Evolutionary conservation across 106 monocot genomes (phyloP), one percentile per base, ranked within the genome.

Genomic region (Platanthera guangdongensis): DNA sequence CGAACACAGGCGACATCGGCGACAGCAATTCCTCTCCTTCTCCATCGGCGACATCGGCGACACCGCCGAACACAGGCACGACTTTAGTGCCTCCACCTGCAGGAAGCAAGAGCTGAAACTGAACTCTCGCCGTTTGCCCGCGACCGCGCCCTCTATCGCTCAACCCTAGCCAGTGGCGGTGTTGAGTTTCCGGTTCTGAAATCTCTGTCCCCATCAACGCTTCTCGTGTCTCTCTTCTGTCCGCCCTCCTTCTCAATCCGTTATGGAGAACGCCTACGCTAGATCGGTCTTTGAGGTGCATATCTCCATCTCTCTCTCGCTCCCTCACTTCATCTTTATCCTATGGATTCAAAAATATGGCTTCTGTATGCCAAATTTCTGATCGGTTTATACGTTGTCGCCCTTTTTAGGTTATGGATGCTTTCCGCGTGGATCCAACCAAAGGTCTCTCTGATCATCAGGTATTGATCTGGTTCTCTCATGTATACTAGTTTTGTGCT

Each of bases 251-350:
- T 46, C 16, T 9, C 51, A 3, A 21, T 18, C 64, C 19, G 47
- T 74, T 49, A 97, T 99, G 97, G 92, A 99, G 59, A 82, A 94
- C 85, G 97, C 97, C 65, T 92, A 87, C 76, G 86, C 94, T 68
- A 94, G 90, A 90, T 99, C 97, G 46, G 91, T 85, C 59, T 18
- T 85, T 60, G 89, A 94, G 86, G 97, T 94, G 63, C 85, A 14
- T 52, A 47, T 9, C 55, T 21, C 55, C 48, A 19, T 74, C 64
- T 52, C 10, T 25, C 48, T 71, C 62, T 47, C 12, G 39, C 39
- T 39, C 39, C 39, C 39, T 39, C 39, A 39, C 39, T 39, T 39
- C 39, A 39, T 39, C 39, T 1, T 8, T 32, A 32, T 67, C 4
- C 1, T 10, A 30, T n/a, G n/a, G n/a, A 39, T 5, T 67, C 67